Conservation (phyloP, 805 yeast species). For the Nakazawaea ishiwadae region DNA sequence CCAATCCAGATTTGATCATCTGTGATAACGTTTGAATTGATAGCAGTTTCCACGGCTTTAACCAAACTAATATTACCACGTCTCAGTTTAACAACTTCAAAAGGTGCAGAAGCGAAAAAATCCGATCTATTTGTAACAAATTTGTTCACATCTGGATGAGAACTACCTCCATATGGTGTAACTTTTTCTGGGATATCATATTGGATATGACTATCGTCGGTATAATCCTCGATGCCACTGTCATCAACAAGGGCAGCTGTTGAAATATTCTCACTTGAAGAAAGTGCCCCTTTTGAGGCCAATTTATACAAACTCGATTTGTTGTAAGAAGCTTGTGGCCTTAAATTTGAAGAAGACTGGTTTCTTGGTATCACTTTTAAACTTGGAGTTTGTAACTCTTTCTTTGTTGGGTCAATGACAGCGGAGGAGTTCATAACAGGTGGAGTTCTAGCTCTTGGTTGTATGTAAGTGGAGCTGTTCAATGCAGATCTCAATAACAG, state of each 20-base stretch:
- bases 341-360: constrained; percentile 4
- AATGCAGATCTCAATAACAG: constrained; percentile 8
- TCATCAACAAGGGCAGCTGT: constrained; percentile 9
- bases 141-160: constrained; percentile 46
- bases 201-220: not conserved
- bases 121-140: constrained; percentile 21
- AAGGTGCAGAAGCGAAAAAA: constrained; percentile 57
- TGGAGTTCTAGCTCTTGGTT: constrained; percentile 38
- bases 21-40: constrained; percentile 27
- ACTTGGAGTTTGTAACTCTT: constrained; percentile 8
- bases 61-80: constrained; percentile 86
- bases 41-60: constrained; percentile 72
- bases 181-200: constrained; percentile 26
- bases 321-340: not conserved
- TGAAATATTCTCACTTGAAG: constrained; percentile 6
- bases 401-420: constrained; percentile 5
- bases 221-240: constrained; percentile 6
- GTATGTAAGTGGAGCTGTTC: constrained; percentile 21
- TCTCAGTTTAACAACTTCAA: constrained; percentile 64
- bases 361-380: constrained; percentile 3
- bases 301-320: constrained; percentile 7
- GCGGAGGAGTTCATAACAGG: constrained; percentile 11
- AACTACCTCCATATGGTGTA: constrained; percentile 72
- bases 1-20: constrained; percentile 71
- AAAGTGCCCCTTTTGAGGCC: not conserved